These are phyloP conservation scores for Triticum urartu DNA, from an alignment of 176 grass and related monocot species.

Conservation along the genomic window DNA sequence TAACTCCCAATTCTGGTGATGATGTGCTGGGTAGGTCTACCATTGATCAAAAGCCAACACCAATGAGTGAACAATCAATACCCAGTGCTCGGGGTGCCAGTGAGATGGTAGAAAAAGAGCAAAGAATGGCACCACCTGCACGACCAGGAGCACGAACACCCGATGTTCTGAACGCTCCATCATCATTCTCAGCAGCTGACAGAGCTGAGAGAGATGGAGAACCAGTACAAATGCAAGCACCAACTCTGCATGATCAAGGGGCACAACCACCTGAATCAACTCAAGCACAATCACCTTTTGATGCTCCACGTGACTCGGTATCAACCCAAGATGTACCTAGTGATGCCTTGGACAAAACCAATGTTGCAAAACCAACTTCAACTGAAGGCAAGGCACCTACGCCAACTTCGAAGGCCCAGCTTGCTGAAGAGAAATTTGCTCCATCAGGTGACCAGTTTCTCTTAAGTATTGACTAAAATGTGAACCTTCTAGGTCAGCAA, in stretches of 20 bases:
- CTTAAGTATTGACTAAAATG: background rate
- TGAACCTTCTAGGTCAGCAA: background rate
- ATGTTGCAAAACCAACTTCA: background rate
- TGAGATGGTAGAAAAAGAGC: slow-evolving; percentile 10
- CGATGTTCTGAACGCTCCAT: background rate
- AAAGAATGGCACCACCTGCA: slow-evolving; percentile 18
- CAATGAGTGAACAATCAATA: slow-evolving; percentile 10
- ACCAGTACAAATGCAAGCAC: slow-evolving; percentile 18
- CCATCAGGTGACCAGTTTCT: slow-evolving; percentile 18
- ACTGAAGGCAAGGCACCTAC: background rate
- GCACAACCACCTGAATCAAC: background rate
- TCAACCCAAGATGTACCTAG: background rate
- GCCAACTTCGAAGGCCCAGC: background rate
- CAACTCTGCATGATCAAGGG: slow-evolving; percentile 4
- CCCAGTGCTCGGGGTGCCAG: background rate
- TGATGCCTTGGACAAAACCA: background rate
- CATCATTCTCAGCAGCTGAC: background rate
- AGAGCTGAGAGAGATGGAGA: background rate
- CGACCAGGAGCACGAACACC: slow-evolving; percentile 11
- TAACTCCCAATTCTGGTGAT: background rate
- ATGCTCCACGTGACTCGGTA: background rate
- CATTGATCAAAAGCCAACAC: slow-evolving; percentile 25
- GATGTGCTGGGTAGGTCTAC: background rate
- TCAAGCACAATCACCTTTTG: slow-evolving; percentile 1
- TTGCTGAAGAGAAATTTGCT: background rate